Conservation (phyloP, 192 early-diverging fungal species). For the Podila epicladia region DNA sequence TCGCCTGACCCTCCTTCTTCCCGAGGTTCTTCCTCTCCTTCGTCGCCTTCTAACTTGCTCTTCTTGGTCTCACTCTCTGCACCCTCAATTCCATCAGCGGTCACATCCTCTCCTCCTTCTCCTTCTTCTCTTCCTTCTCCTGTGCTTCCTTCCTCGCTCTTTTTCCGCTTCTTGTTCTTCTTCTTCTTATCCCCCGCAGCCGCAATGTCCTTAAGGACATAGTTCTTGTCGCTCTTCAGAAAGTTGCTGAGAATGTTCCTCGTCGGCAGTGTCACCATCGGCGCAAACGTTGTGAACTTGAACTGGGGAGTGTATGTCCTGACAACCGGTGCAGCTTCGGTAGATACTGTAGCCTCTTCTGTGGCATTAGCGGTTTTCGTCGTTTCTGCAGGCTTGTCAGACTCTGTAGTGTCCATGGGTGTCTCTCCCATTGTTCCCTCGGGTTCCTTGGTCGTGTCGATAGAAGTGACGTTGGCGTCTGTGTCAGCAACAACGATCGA, state of each 20-base stretch:
- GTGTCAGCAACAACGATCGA: background rate
- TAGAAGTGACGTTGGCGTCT: background rate
- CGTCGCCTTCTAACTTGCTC: background rate
- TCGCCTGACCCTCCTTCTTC: background rate
- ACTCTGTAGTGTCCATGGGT: no score
- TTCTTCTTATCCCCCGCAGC: constrained; percentile 32
- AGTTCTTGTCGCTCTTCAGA: constrained; percentile 58
- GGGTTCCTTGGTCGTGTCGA: background rate
- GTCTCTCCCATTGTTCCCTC: background rate
- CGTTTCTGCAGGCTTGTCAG: no score
- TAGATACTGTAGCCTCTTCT: background rate
- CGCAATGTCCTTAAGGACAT: constrained; percentile 49
- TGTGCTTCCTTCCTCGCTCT: background rate
- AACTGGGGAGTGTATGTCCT: constrained; percentile 52
- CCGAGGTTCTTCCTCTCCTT: background rate
- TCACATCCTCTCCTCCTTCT: background rate
- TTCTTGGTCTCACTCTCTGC: background rate
- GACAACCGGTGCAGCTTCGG: background rate
- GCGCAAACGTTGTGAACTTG: constrained; percentile 62
- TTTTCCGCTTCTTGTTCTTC: constrained; percentile 18
- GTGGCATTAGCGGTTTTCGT: background rate
- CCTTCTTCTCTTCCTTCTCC: background rate
- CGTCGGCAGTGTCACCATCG: constrained; percentile 56
- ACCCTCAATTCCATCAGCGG: background rate
- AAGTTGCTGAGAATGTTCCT: constrained; percentile 60